Conservation (phyloP, 345 rosid species). For the Arabis hirsuta region DNA sequence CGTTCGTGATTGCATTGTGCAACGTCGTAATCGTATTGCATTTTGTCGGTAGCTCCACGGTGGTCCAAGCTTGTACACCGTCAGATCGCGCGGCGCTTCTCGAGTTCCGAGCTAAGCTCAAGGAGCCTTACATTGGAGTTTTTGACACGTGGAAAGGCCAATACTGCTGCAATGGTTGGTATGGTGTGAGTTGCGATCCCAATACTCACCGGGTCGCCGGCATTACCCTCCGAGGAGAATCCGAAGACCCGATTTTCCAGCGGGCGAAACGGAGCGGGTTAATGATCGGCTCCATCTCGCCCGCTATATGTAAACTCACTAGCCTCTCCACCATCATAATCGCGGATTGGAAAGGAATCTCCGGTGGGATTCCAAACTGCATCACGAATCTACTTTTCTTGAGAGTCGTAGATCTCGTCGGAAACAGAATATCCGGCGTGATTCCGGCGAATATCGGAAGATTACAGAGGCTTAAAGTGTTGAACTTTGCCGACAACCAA, state of each 20-base stretch:
- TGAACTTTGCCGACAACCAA: slow-evolving; percentile 76
- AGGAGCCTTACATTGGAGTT: slow-evolving; percentile 75
- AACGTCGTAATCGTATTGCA: slow-evolving; percentile 23
- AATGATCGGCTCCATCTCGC: slow-evolving; percentile 79
- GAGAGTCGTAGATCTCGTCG: slow-evolving; percentile 71
- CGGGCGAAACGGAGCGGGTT: slow-evolving; percentile 64
- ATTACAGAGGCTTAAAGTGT: slow-evolving; percentile 53
- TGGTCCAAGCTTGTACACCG: slow-evolving; percentile 51
- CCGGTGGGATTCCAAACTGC: slow-evolving; percentile 71
- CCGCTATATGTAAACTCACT: slow-evolving; percentile 66
- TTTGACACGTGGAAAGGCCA: slow-evolving; percentile 74
- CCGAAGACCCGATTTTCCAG: slow-evolving; percentile 79
- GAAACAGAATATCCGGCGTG: slow-evolving; percentile 66
- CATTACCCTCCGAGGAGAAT: slow-evolving; percentile 77
- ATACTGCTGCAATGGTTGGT: slow-evolving; percentile 73
- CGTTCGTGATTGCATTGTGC: neutral
- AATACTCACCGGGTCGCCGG: slow-evolving; percentile 57
- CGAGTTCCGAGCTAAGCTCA: slow-evolving; percentile 60
- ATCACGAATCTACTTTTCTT: slow-evolving; percentile 53
- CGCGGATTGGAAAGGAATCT: slow-evolving; percentile 81
- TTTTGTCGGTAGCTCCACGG: slow-evolving; percentile 39
- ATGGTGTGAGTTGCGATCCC: slow-evolving; percentile 81
- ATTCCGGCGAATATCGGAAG: slow-evolving; percentile 67
- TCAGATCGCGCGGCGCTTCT: slow-evolving; percentile 64
- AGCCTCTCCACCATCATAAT: slow-evolving; percentile 58